These are phyloP conservation scores for Starmerella sp. DNA, from an alignment of 805 yeast species.

Conservation along the genomic window DNA sequence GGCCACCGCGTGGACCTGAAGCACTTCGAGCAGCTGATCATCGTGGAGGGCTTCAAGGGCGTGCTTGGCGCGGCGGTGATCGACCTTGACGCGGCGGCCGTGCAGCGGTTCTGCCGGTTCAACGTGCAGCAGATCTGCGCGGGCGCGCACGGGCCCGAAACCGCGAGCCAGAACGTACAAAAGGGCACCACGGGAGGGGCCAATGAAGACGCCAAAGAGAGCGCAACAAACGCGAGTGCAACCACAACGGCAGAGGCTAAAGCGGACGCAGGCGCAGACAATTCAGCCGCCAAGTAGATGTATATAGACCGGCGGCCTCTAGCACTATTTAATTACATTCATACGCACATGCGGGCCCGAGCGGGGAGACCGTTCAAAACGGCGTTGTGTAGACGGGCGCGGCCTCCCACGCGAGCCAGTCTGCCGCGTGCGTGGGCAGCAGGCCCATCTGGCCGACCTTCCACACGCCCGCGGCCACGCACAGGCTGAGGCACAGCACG, in stretches of 20 bases:
- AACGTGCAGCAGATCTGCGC: slow-evolving; percentile 65
- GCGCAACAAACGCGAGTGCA: no score
- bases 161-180: no score
- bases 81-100: slow-evolving; percentile 34
- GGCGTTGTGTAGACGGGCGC: slow-evolving; percentile 25
- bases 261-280: no score
- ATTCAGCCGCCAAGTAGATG: no score
- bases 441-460: slow-evolving; percentile 81
- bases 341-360: no score
- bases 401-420: slow-evolving; percentile 83
- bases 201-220: no score
- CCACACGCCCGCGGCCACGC: slow-evolving; percentile 68
- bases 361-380: neutral
- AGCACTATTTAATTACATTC: no score
- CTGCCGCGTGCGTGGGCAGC: slow-evolving; percentile 75
- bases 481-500: slow-evolving; percentile 38
- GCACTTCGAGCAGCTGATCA: slow-evolving; percentile 60
- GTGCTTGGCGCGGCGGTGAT: slow-evolving; percentile 83
- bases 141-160: neutral
- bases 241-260: no score
- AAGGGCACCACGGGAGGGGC: no score
- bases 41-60: slow-evolving; percentile 81
- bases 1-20: slow-evolving; percentile 74
- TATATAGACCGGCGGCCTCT: no score
- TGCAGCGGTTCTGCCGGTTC: slow-evolving; percentile 50